These are phyloP conservation scores for Amaranthus tricolor DNA, from an alignment of 179 eudicot species.

Conservation along the genomic window DNA sequence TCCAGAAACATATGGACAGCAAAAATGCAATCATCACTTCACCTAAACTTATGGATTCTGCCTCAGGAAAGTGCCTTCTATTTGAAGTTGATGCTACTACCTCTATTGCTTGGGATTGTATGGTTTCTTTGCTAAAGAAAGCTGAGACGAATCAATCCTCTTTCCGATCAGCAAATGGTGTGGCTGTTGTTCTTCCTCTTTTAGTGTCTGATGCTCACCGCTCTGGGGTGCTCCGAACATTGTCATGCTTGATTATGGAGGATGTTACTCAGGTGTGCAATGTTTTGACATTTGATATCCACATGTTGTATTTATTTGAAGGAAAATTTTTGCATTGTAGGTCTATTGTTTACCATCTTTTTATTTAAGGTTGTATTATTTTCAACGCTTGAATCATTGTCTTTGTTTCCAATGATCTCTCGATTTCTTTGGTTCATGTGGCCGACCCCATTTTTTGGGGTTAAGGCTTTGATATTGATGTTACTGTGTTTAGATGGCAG, in stretches of 20 bases:
- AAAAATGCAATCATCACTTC: constrained; percentile 90
- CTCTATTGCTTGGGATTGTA: constrained; percentile 90
- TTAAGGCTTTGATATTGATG: too few relatives aligned
- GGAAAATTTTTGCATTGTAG: neutral
- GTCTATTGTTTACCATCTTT: neutral
- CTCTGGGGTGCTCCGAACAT: constrained; percentile 80
- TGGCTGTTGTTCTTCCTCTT: constrained; percentile 73
- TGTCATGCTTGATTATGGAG: constrained; percentile 91
- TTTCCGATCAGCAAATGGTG: constrained; percentile 88
- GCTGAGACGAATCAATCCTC: constrained; percentile 90
- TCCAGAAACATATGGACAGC: constrained; percentile 77
- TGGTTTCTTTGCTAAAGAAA: constrained; percentile 89
- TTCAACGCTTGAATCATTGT: too few relatives aligned
- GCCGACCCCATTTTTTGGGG: too few relatives aligned
- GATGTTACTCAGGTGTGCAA: constrained; percentile 73
- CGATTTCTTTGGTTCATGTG: too few relatives aligned
- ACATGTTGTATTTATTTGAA: neutral
- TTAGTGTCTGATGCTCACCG: constrained; percentile 86
- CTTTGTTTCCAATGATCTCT: too few relatives aligned
- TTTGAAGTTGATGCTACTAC: constrained; percentile 79
- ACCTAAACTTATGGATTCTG: constrained; percentile 81
- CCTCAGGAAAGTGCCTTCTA: constrained; percentile 79
- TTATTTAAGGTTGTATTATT: neutral
- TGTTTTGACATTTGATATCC: neutral
- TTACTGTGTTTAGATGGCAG: neutral